Conservation (phyloP, 495 filamentous ascomycete species). For the Lasiosphaeria ovina region DNA sequence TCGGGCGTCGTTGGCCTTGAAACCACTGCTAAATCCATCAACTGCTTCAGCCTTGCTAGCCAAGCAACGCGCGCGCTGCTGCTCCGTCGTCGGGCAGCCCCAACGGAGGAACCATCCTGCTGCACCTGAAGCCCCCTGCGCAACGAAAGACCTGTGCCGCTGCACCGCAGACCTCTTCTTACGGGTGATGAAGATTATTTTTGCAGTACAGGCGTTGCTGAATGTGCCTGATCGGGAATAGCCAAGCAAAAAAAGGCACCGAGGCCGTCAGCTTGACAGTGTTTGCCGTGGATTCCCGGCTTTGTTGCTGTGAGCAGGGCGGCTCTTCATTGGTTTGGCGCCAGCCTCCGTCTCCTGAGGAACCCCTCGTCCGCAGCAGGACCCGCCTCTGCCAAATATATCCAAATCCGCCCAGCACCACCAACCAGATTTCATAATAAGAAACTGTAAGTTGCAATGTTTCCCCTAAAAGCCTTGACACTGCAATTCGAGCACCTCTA, state of each 20-base stretch:
- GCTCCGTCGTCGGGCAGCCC: conserved; percentile 1
- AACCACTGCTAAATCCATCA: conserved; percentile 25
- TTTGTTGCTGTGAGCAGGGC: not conserved
- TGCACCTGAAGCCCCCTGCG: too few relatives aligned
- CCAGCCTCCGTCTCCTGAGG: conserved; percentile 24
- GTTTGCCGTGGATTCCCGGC: not conserved
- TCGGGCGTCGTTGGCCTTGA: conserved; percentile 23
- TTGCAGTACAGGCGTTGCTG: conserved; percentile 1
- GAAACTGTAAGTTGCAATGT: conserved; percentile 24
- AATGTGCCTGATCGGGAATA: not conserved
- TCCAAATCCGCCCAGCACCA: conserved; percentile 13
- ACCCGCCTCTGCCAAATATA: conserved; percentile 20
- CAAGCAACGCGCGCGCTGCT: not conserved
- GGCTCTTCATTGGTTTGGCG: conserved; percentile 19
- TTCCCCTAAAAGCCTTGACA: conserved; percentile 8
- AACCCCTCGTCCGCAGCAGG: conserved; percentile 27
- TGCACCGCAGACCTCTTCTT: conserved; percentile 7
- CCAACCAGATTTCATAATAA: conserved; percentile 22
- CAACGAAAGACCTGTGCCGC: conserved; percentile 7
- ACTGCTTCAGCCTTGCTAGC: conserved; percentile 3
- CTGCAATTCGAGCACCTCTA: conserved; percentile 16
- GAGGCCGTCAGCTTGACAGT: too few relatives aligned
- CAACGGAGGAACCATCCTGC: not conserved
- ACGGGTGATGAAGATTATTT: conserved; percentile 1
- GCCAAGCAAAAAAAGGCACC: too few relatives aligned